Evolutionary conservation across 495 filamentous ascomycete species (phyloP).

Genomic region (Xylaria scruposa): DNA sequence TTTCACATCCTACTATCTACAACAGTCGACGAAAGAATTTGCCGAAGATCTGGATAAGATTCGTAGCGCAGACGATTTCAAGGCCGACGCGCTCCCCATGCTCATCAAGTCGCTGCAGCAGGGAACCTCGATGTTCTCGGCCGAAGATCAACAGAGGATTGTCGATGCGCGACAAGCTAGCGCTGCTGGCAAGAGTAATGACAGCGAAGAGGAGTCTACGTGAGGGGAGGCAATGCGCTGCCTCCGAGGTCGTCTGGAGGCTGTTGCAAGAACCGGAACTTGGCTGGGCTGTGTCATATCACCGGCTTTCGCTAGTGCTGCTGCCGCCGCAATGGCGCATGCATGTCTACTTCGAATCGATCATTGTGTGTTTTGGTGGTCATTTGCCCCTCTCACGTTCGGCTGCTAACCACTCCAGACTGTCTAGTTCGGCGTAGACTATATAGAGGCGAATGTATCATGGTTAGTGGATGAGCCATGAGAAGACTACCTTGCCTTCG

Average conservation of each 20-base stretch:
- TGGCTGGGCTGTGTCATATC: neutral
- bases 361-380: neutral
- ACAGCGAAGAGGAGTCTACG: slow-evolving; percentile 9
- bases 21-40: slow-evolving; percentile 68
- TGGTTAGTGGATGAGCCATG: neutral
- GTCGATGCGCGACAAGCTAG: slow-evolving; percentile 30
- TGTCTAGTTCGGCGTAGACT: neutral
- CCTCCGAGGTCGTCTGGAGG: neutral
- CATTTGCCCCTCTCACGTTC: neutral
- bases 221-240: neutral
- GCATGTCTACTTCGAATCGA: neutral
- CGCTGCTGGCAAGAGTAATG: neutral
- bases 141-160: slow-evolving; percentile 51
- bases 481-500: neutral
- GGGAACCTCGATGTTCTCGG: slow-evolving; percentile 57
- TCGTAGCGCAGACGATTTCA: slow-evolving; percentile 71
- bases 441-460: neutral
- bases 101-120: slow-evolving; percentile 71
- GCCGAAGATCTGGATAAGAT: slow-evolving; percentile 74
- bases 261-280: neutral
- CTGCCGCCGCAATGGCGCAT: neutral
- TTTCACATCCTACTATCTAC: slow-evolving; percentile 71
- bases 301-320: neutral
- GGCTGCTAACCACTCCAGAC: neutral
- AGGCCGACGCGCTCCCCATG: slow-evolving; percentile 63